A percentile compares a stretch with the other conserved stretches of the same genome.
phyloP scores from a whole-genome alignment of 1,284 basidiomycete genomes.

The Pseudozyma pruni region DNA sequence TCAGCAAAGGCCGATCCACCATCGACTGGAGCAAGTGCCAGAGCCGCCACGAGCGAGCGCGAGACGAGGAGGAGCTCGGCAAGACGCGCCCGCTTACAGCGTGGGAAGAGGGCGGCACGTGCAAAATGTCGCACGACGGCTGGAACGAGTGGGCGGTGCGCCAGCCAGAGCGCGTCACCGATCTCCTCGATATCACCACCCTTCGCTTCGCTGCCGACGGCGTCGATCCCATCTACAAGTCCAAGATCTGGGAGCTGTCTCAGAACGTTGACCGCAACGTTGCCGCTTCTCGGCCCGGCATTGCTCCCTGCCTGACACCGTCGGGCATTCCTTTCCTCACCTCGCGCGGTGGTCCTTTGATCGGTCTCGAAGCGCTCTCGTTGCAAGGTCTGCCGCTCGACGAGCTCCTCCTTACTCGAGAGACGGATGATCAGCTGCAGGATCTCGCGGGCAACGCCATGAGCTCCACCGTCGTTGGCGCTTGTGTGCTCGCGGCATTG shows the following conservation, averaged over 20 bases:
- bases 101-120: conserved; percentile 93
- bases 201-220: conserved; percentile 83
- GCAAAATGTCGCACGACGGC: conserved; percentile 86
- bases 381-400: conserved; percentile 93
- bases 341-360: conserved; percentile 94
- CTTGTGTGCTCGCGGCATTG: conserved; percentile 85
- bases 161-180: conserved; percentile 93
- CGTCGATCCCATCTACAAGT: conserved; percentile 58
- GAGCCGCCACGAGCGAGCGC: conserved; percentile 86
- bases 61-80: conserved; percentile 84
- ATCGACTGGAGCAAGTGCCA: conserved; percentile 91
- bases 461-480: conserved; percentile 92
- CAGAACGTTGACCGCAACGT: conserved; percentile 89
- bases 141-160: conserved; percentile 92
- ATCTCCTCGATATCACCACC: conserved; percentile 89
- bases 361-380: conserved; percentile 88
- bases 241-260: conserved; percentile 84
- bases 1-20: conserved; percentile 65
- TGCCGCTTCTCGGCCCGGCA: conserved; percentile 81
- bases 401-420: conserved; percentile 87
- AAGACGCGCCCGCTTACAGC: conserved; percentile 85
- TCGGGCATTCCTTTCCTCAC: conserved; percentile 97
- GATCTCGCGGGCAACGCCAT: conserved; percentile 96
- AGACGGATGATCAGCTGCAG: conserved; percentile 91
- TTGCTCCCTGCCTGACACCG: conserved; percentile 90